Percentiles rank a stretch among this genome's conserved stretches.
Conservation (phyloP, 768 basidiomycete species). For the Hydnum rufescens region DNA sequence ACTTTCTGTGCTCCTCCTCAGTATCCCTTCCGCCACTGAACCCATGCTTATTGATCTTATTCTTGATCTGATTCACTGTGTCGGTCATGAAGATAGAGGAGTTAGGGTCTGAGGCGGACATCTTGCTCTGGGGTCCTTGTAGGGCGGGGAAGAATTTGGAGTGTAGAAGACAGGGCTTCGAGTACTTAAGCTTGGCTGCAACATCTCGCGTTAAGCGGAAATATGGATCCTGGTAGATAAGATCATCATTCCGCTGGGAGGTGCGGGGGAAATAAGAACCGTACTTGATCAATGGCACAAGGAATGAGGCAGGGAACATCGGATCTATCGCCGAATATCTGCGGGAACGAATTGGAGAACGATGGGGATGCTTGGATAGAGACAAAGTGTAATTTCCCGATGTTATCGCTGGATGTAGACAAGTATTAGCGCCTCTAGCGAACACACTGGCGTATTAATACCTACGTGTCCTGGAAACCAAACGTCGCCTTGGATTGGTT, state of each 20-base stretch:
- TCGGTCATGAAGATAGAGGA: conserved; percentile 95
- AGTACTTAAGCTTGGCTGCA: conserved; percentile 84
- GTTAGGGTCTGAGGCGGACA: conserved; percentile 91
- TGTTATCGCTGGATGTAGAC: conserved; percentile 55
- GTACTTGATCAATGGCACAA: conserved; percentile 81
- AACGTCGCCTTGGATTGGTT: conserved; percentile 91
- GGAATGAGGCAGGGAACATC: conserved; percentile 89
- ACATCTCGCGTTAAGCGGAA: conserved; percentile 96
- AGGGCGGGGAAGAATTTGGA: conserved; percentile 97
- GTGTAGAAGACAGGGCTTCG: conserved; percentile 81
- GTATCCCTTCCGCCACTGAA: conserved; percentile 92
- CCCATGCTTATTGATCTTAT: conserved; percentile 89
- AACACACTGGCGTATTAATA: conserved; percentile 8
- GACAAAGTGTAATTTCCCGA: conserved; percentile 93
- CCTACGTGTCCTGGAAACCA: conserved; percentile 90
- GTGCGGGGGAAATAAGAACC: conserved; percentile 11
- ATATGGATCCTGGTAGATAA: conserved; percentile 43
- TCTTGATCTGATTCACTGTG: conserved; percentile 82
- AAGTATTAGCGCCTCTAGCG: neutral
- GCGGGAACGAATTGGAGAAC: conserved; percentile 96
- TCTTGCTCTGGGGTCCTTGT: conserved; percentile 95
- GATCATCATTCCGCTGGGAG: neutral
- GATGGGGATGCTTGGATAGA: conserved; percentile 90
- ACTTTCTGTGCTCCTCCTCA: conserved; percentile 77
- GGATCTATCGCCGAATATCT: conserved; percentile 71